phyloP scores from a whole-genome alignment of 2,329 filamentous ascomycete genomes.

The Claviceps monticola region DNA sequence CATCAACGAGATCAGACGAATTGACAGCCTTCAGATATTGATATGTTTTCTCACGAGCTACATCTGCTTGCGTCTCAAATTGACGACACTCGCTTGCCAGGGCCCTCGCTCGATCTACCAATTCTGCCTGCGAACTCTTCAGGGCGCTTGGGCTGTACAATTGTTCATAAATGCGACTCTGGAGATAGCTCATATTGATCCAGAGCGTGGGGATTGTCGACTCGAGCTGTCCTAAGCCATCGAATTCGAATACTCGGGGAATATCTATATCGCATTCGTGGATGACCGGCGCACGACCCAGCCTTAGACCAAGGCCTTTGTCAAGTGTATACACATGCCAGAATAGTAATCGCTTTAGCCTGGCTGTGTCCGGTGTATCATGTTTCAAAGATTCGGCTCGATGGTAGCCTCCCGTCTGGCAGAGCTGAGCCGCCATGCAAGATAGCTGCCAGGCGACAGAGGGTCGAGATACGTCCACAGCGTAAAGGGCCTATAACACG shows the following conservation, averaged over 20 bases:
- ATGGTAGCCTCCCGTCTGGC: constrained; percentile 49
- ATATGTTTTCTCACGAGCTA: constrained; percentile 21
- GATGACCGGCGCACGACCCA: constrained; percentile 44
- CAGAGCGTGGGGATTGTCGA: constrained; percentile 34
- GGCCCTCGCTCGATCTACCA: constrained; percentile 24
- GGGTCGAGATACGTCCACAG: constrained; percentile 47
- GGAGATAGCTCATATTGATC: constrained; percentile 41
- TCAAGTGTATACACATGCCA: constrained; percentile 43
- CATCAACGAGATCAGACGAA: constrained; percentile 26
- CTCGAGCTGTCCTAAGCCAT: constrained; percentile 21
- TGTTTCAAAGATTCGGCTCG: constrained; percentile 23
- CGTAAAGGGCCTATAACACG: constrained; percentile 38
- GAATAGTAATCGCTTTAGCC: constrained; percentile 29
- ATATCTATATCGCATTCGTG: constrained; percentile 47
- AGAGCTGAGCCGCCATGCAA: constrained; percentile 43
- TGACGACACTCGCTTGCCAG: constrained; percentile 25
- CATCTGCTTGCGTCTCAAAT: constrained; percentile 22
- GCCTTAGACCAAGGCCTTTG: constrained; percentile 41
- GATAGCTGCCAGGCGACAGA: constrained; percentile 52
- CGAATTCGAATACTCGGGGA: constrained; percentile 27
- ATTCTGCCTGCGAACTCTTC: constrained; percentile 22
- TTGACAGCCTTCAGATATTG: constrained; percentile 24
- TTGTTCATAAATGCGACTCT: constrained; percentile 45
- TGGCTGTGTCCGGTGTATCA: constrained; percentile 18
- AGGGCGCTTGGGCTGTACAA: constrained; percentile 38